A percentile compares a stretch with the other conserved stretches of the same genome.
Conservation (phyloP, 768 basidiomycete genomes). For the Antrodiella citrinella region DNA sequence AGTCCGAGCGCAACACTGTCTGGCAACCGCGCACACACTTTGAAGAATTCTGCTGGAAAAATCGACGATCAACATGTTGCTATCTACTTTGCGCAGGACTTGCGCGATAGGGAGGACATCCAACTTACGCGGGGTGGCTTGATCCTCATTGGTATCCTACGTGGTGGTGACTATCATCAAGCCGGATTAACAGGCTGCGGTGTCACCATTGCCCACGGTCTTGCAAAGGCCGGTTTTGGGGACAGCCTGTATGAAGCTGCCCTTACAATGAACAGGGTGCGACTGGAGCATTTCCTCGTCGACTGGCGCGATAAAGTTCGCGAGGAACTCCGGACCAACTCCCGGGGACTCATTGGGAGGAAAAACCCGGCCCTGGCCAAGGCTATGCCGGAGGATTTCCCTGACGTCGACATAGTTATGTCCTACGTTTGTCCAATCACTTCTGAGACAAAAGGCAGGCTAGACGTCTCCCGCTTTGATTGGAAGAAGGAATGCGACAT, state of each 20-base stretch:
- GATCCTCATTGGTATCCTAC: conserved; percentile 75
- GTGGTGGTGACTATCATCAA: conserved; percentile 87
- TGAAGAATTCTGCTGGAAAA: conserved; percentile 56
- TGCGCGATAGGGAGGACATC: conserved; percentile 23
- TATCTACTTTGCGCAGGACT: conserved; percentile 29
- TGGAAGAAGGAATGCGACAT: conserved; percentile 60
- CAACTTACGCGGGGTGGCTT: conserved; percentile 56
- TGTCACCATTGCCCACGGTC: conserved; percentile 59
- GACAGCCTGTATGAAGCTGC: conserved; percentile 60
- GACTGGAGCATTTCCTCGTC: conserved; percentile 45
- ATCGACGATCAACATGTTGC: conserved; percentile 65
- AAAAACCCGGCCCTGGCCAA: conserved; percentile 62
- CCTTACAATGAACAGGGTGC: conserved; percentile 29
- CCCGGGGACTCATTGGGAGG: conserved; percentile 50
- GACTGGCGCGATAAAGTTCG: conserved; percentile 57
- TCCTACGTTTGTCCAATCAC: conserved; percentile 77
- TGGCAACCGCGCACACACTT: conserved; percentile 58
- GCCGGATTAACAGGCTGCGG: conserved; percentile 66
- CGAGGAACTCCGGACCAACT: conserved; percentile 62
- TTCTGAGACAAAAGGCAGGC: conserved; percentile 44
- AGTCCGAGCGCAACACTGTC: conserved; percentile 68
- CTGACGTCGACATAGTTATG: conserved; percentile 62
- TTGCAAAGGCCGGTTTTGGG: conserved; percentile 78
- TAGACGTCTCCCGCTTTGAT: conserved; percentile 20
- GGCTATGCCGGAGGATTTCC: conserved; percentile 58